phyloP scores from a whole-genome alignment of 306 rosid genomes.

The Medicago lupulina region DNA sequence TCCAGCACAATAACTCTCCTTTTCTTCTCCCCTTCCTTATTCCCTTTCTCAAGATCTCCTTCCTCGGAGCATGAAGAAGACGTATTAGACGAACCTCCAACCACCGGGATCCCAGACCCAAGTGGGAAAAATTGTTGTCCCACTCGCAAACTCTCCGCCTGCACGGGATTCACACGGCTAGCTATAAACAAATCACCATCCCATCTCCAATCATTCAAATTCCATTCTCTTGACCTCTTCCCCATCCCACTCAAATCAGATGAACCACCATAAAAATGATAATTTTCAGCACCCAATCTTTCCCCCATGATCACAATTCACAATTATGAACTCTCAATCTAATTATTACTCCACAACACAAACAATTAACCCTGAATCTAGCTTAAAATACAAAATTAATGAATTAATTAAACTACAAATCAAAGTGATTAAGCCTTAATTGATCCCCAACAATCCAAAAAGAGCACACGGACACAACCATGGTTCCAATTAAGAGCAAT shows the following conservation, averaged over 20 bases:
- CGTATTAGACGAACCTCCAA: slow-evolving; percentile 69
- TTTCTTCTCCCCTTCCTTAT: slow-evolving; percentile 73
- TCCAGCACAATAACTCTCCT: slow-evolving; percentile 70
- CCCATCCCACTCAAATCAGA: slow-evolving; percentile 59
- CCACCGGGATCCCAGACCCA: slow-evolving; percentile 53
- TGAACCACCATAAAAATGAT: slow-evolving; percentile 50
- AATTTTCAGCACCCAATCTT: slow-evolving; percentile 60
- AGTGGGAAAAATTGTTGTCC: slow-evolving; percentile 66
- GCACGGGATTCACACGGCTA: slow-evolving; percentile 58
- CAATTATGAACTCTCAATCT: slow-evolving; percentile 30
- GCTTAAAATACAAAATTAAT: slow-evolving; percentile 34
- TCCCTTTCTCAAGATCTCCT: slow-evolving; percentile 57
- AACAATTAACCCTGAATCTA: slow-evolving; percentile 21
- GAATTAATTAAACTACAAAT: slow-evolving; percentile 28
- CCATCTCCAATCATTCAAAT: slow-evolving; percentile 85
- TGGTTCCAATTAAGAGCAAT: slow-evolving; percentile 59
- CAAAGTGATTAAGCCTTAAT: slow-evolving; percentile 50
- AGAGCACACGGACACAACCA: slow-evolving; percentile 54
- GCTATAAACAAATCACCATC: slow-evolving; percentile 90
- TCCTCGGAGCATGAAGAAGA: slow-evolving; percentile 87
- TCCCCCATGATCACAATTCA: slow-evolving; percentile 59
- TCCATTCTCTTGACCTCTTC: slow-evolving; percentile 74
- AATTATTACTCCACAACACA: slow-evolving; percentile 1
- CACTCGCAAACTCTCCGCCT: slow-evolving; percentile 48
- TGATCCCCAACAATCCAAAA: slow-evolving; percentile 63